Base-by-base conservation (phyloP, 345 rosid genomes). In the Excoecaria agallocha region DNA sequence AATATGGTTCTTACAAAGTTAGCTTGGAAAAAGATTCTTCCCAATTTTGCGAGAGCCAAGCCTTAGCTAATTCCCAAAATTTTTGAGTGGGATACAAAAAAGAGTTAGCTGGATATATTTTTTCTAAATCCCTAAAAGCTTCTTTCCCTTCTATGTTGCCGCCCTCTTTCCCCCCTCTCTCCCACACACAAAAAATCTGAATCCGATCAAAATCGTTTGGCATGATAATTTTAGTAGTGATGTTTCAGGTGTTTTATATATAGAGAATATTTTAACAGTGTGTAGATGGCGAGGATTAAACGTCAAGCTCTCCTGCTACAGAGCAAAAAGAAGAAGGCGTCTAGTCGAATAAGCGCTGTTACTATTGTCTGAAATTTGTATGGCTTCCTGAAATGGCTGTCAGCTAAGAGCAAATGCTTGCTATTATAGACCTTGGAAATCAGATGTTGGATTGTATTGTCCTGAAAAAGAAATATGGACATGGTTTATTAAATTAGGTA, bases 321-420 rank as follows among this genome's bases (percentile, higher is more conserved):
- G 82, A 91, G 97, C 87, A 91, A 91, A 76, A 88, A 85, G 87
- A 91, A 89, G 88, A 89, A 88, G 65, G 89, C 80, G 48, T 89
- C 94, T 5, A 74, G 82, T 81, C 88, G 85, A 61, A 84, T 89
- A 13, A 86, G 94, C 76, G 46, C 81, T 20, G 79, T 86, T 57
- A 85, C 84, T 59, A 76, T 91, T 71, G 17, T 25, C 24, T 65
- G 10, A 22, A 19, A 17, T 43, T 65, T 45, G n/a, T n/a, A n/a
- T n/a, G n/a, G n/a, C n/a, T n/a, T n/a, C n/a, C n/a, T n/a, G n/a
- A n/a, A n/a, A n/a, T n/a, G n/a, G n/a, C n/a, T n/a, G n/a, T n/a
- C n/a, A n/a, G n/a, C n/a, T n/a, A n/a, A n/a, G n/a, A n/a, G 45
- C 35, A 24, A 39, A 25, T 55, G 22, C 30, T 7, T 60, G 35